Conservation (phyloP, 805 yeast genomes). For the Starmerella cellae region DNA sequence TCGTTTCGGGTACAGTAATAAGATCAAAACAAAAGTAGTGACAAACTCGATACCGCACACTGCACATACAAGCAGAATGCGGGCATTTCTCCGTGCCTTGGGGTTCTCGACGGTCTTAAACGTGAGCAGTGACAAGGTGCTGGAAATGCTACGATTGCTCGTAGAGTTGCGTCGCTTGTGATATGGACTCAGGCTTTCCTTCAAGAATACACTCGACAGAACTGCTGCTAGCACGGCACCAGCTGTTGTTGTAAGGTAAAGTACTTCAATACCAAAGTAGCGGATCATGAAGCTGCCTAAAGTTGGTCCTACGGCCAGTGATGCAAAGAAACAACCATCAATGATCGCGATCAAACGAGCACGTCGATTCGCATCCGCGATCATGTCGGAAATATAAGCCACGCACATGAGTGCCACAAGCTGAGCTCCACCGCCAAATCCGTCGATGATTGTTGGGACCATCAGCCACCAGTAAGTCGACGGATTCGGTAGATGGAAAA, state of each 20-base stretch:
- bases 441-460: conserved; percentile 17
- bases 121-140: conserved; percentile 9
- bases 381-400: conserved; percentile 21
- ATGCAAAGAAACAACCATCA: conserved; percentile 19
- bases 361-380: conserved; percentile 17
- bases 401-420: conserved; percentile 15
- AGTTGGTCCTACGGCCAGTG: conserved; percentile 21
- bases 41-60: conserved; percentile 17
- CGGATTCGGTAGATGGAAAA: conserved; percentile 16
- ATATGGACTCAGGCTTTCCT: conserved; percentile 18
- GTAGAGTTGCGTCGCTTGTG: conserved; percentile 16
- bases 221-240: conserved; percentile 8
- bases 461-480: conserved; percentile 20
- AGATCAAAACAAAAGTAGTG: conserved; percentile 13
- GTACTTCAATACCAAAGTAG: conserved; percentile 11
- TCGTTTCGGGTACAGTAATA: conserved; percentile 24
- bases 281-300: conserved; percentile 17
- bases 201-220: conserved; percentile 9
- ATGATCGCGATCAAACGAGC: conserved; percentile 16
- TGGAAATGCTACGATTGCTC: conserved; percentile 6
- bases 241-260: conserved; percentile 9
- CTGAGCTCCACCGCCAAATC: conserved; percentile 19
- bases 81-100: conserved; percentile 17
- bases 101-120: conserved; percentile 16
- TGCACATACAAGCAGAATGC: conserved; percentile 16